Base-by-base conservation (phyloP, 805 yeast species). In the Teunomyces panamensis region DNA sequence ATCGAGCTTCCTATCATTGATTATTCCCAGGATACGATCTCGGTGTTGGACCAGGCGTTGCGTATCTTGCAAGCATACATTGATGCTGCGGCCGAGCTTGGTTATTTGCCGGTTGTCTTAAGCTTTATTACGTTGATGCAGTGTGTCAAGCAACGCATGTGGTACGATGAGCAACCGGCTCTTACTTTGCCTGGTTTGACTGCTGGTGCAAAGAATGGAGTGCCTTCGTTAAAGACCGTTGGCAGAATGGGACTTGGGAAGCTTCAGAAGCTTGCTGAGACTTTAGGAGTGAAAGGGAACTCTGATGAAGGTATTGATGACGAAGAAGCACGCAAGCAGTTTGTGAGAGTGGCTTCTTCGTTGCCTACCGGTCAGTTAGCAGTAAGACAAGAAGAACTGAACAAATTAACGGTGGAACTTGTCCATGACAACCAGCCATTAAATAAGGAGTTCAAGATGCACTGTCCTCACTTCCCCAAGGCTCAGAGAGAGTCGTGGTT, bases 401-500 rank as follows among this genome's bases (percentile, higher is more conserved):
- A 67, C 11, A 47, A 55, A 5, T 42, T 87, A 11, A 52, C 49
- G 0, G 69, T 88, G 16, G 67, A 63, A 16, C 67, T 89, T 32
- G 63, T 61, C 7, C 95, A 87, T 60, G 67, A 70, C n/a, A 81
- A 79, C 46, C 56, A 51, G 20, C 74, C 81, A 3, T 59, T 69
- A 46, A 79, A 77, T 52, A 68, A 71, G 3, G 90, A 85, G 39
- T 87, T 82, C 70, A 80, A 79, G 53, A 79, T 89, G 44, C 81
- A 84, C 58, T 75, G 91, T 48, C 92, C 95, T 2, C 80, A 79
- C 56, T 94, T 88, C 69, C 96, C 96, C 39, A 92, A 94, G 65
- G 73, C 83, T 2, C 99, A 94, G 66, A 84, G 89, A 58, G 98
- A 94, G 62, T 82, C 95, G 0, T 94, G 99, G 98, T 89, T 92